phyloP scores from a whole-genome alignment of 345 rosid species.

The Aurinia saxatilis region DNA sequence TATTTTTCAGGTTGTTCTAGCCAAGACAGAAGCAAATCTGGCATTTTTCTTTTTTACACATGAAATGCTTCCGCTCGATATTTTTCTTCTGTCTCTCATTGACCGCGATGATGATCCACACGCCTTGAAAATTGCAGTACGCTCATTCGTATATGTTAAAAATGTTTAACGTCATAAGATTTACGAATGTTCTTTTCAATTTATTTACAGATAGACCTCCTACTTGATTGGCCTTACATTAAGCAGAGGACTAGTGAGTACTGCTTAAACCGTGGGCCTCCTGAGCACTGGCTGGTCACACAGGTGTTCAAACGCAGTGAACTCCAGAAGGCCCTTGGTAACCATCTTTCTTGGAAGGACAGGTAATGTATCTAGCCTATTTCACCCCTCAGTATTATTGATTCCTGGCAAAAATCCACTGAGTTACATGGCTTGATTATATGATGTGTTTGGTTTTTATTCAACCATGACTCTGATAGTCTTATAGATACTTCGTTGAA shows the following conservation, averaged over 20 bases:
- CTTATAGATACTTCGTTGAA: background rate
- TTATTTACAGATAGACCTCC: constrained; percentile 29
- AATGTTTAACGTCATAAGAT: background rate
- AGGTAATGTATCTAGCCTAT: constrained; percentile 40
- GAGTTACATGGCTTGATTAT: constrained; percentile 2
- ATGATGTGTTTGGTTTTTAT: constrained; percentile 3
- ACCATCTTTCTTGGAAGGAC: constrained; percentile 98
- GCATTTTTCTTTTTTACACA: constrained; percentile 80
- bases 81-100: constrained; percentile 80
- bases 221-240: constrained; percentile 80
- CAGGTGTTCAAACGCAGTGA: constrained; percentile 81
- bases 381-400: background rate
- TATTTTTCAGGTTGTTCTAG: constrained; percentile 47
- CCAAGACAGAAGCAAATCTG: constrained; percentile 70
- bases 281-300: constrained; percentile 84
- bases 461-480: background rate
- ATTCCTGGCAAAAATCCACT: background rate
- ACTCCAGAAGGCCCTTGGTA: constrained; percentile 86
- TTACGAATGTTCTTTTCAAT: background rate
- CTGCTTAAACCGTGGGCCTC: constrained; percentile 57
- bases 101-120: constrained; percentile 97
- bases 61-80: constrained; percentile 92
- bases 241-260: constrained; percentile 55
- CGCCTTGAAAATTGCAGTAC: constrained; percentile 87
- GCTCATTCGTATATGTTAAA: constrained; percentile 4